These are phyloP conservation scores for Tulasnella sp. DNA, from an alignment of 768 basidiomycete species.

Conservation along the genomic window DNA sequence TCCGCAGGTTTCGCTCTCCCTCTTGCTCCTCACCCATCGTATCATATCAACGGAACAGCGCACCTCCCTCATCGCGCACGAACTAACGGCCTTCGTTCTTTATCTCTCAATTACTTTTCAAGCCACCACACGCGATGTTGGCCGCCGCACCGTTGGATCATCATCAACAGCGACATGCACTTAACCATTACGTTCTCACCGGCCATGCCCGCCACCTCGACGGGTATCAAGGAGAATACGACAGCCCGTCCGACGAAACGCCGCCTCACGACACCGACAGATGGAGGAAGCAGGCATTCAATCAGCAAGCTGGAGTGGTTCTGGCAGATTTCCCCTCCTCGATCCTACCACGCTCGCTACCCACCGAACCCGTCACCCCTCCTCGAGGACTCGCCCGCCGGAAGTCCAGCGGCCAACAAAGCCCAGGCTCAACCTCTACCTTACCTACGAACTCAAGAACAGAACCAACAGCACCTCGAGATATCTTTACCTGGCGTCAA, in stretches of 20 bases:
- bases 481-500: constrained; percentile 17
- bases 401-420: not conserved
- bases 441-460: constrained; percentile 10
- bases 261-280: constrained; percentile 26
- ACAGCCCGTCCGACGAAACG: constrained; percentile 26
- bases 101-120: constrained; percentile 10
- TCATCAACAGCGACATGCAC: constrained; percentile 12
- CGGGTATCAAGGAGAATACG: constrained; percentile 16
- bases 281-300: constrained; percentile 19
- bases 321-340: constrained; percentile 11
- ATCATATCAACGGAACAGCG: constrained; percentile 18
- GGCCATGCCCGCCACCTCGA: constrained; percentile 29
- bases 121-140: constrained; percentile 20
- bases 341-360: constrained; percentile 16
- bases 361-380: constrained; percentile 11
- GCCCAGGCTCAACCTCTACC: not conserved
- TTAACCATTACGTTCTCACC: constrained; percentile 32
- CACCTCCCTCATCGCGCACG: constrained; percentile 16
- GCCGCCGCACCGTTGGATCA: constrained; percentile 17
- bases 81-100: constrained; percentile 13
- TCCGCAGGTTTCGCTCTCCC: constrained; percentile 23
- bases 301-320: constrained; percentile 8
- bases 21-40: constrained; percentile 14
- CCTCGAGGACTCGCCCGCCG: constrained; percentile 4
- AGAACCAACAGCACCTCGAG: constrained; percentile 19